These are phyloP conservation scores for Rhizopogon vulgaris DNA, from an alignment of 768 basidiomycete genomes.

Conservation along the genomic window DNA sequence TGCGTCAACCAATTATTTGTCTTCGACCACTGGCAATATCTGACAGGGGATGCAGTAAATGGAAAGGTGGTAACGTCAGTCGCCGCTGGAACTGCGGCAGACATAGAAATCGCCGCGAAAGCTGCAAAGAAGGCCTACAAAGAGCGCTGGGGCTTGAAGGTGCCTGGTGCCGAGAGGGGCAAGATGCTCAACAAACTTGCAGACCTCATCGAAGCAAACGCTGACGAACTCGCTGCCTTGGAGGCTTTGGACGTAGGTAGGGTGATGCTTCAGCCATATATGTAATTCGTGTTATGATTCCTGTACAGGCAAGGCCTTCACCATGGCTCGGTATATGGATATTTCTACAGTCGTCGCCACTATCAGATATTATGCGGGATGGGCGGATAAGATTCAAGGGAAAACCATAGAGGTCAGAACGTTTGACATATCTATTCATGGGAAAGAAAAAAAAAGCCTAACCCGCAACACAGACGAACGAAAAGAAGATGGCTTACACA, in stretches of 20 bases:
- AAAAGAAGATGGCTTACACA: slow-evolving; percentile 57
- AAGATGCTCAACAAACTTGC: slow-evolving; percentile 43
- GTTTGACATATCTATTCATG: not conserved
- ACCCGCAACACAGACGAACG: slow-evolving; percentile 34
- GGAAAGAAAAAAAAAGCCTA: not conserved
- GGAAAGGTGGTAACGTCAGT: slow-evolving; percentile 33
- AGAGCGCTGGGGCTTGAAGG: slow-evolving; percentile 46
- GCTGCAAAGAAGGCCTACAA: slow-evolving; percentile 35
- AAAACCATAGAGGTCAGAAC: slow-evolving; percentile 18
- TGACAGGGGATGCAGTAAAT: slow-evolving; percentile 21
- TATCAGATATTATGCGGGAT: slow-evolving; percentile 40
- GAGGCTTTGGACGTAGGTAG: slow-evolving; percentile 45
- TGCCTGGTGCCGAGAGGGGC: slow-evolving; percentile 33
- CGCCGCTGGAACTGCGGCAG: slow-evolving; percentile 29
- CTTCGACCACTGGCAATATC: not conserved
- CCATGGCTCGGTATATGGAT: slow-evolving; percentile 18
- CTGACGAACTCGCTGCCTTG: slow-evolving; percentile 41
- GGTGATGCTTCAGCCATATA: slow-evolving; percentile 5
- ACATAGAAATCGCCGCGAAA: slow-evolving; percentile 41
- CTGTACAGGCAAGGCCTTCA: slow-evolving; percentile 34
- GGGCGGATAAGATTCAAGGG: slow-evolving; percentile 43
- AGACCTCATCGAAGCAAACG: slow-evolving; percentile 42
- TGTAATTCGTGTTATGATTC: not conserved
- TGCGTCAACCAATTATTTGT: not conserved
- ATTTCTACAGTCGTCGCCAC: slow-evolving; percentile 7